Evolutionary conservation across 1,139 yeast genomes (phyloP).

Genomic region (Eremothecium cymbalariae): DNA sequence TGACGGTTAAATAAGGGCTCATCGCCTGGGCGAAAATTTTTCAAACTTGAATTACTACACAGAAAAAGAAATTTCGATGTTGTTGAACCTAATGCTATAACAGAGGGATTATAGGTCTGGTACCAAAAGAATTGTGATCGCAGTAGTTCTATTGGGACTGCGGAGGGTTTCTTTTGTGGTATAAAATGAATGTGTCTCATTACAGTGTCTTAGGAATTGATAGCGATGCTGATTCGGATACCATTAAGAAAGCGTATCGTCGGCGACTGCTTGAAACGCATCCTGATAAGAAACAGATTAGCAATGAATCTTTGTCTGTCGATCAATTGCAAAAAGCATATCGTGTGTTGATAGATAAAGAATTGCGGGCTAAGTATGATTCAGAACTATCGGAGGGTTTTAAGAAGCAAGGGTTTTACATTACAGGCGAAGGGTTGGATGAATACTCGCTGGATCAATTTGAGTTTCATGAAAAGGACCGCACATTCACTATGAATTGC

Average conservation of each 20-base stretch:
- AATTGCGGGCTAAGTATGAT: slow-evolving; percentile 43
- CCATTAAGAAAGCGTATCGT: slow-evolving; percentile 56
- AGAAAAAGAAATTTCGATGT: slow-evolving; percentile 5
- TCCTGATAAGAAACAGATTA: slow-evolving; percentile 54
- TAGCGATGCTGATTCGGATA: slow-evolving; percentile 34
- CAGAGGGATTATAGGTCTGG: too few species aligned
- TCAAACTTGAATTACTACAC: slow-evolving; percentile 6
- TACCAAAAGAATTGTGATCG: too few species aligned
- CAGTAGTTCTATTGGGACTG: neutral
- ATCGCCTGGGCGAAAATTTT: slow-evolving; percentile 10
- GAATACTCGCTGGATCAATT: slow-evolving; percentile 57
- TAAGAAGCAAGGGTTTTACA: slow-evolving; percentile 43
- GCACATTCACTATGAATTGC: slow-evolving; percentile 42
- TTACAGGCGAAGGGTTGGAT: slow-evolving; percentile 62
- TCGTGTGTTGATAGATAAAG: slow-evolving; percentile 38
- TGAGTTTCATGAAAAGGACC: slow-evolving; percentile 25
- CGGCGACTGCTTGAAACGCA: slow-evolving; percentile 51
- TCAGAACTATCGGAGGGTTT: slow-evolving; percentile 34
- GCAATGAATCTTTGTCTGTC: slow-evolving; percentile 21
- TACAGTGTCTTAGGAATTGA: slow-evolving; percentile 50
- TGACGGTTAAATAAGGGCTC: slow-evolving; percentile 6
- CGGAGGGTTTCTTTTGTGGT: neutral
- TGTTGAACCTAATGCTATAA: neutral
- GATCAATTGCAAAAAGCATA: slow-evolving; percentile 55
- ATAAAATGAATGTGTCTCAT: slow-evolving; percentile 19